phyloP scores from a whole-genome alignment of 345 rosid species.

The Sapria himalayana region DNA sequence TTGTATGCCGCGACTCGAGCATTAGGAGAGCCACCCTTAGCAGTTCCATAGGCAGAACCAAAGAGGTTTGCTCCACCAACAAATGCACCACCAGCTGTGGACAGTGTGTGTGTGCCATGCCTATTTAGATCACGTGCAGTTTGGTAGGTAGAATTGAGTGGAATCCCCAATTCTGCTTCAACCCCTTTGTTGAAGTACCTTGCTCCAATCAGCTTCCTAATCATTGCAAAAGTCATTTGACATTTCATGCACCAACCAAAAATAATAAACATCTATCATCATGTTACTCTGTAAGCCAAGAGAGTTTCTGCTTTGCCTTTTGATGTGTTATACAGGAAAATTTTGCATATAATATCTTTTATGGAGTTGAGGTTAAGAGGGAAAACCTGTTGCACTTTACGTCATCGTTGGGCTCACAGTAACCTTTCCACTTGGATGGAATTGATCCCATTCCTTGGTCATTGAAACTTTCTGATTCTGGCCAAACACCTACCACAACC shows the following conservation, averaged over 20 bases:
- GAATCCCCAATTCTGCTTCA: conserved; percentile 9
- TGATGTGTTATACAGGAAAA: too few species aligned
- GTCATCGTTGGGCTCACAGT: conserved; percentile 14
- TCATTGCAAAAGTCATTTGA: background rate
- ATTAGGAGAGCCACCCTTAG: conserved; percentile 43
- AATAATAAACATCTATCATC: background rate
- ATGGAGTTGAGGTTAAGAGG: background rate
- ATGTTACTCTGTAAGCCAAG: background rate
- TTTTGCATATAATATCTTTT: background rate
- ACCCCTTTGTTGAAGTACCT: conserved; percentile 45
- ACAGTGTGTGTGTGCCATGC: conserved; percentile 43
- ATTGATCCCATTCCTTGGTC: conserved; percentile 29
- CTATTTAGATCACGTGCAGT: conserved; percentile 23
- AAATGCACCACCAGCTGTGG: conserved; percentile 41
- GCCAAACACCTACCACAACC: conserved; percentile 36
- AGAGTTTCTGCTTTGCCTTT: too few species aligned
- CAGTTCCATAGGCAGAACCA: conserved; percentile 35
- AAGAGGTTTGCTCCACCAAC: conserved; percentile 22
- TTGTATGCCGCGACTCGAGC: conserved; percentile 47
- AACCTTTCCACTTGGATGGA: conserved; percentile 40
- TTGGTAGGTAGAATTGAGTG: conserved; percentile 15
- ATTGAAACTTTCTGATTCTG: conserved; percentile 39
- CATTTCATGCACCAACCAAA: background rate
- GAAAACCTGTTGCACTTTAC: conserved; percentile 37
- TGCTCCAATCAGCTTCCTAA: conserved; percentile 48